Percentiles rank a stretch among this genome's conserved stretches.
These are phyloP conservation scores for Notholithocarpus densiflorus DNA, from an alignment of 306 rosid genomes.

Conservation along the genomic window DNA sequence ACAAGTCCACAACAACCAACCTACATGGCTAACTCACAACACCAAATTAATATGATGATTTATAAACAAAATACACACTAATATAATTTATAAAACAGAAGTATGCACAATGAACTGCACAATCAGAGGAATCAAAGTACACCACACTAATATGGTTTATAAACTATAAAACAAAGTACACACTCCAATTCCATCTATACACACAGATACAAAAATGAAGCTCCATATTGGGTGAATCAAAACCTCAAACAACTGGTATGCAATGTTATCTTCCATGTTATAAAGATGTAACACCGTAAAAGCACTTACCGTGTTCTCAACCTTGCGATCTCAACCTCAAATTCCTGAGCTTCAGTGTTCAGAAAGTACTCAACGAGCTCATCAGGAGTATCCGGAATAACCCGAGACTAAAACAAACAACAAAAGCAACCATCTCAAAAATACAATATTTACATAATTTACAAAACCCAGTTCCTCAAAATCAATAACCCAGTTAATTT, in stretches of 20 bases:
- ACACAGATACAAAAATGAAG: neutral
- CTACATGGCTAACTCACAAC: neutral
- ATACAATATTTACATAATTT: neutral
- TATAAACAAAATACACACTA: neutral
- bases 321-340: slow-evolving; percentile 83
- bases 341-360: slow-evolving; percentile 88
- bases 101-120: neutral
- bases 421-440: neutral
- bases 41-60: neutral
- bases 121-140: neutral
- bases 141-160: neutral
- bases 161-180: neutral
- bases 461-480: neutral
- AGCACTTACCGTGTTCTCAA: slow-evolving; percentile 58
- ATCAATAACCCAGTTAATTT: neutral
- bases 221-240: neutral
- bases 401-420: slow-evolving; percentile 48
- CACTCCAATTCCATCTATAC: neutral
- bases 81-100: neutral
- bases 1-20: neutral
- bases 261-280: neutral
- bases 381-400: slow-evolving; percentile 51
- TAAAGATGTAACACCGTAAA: neutral
- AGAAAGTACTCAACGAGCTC: slow-evolving; percentile 76
- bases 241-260: neutral